A percentile compares a stretch with the other conserved stretches of the same genome.
phyloP scores from a whole-genome alignment of 306 rosid genomes.

The Alnus glutinosa region DNA sequence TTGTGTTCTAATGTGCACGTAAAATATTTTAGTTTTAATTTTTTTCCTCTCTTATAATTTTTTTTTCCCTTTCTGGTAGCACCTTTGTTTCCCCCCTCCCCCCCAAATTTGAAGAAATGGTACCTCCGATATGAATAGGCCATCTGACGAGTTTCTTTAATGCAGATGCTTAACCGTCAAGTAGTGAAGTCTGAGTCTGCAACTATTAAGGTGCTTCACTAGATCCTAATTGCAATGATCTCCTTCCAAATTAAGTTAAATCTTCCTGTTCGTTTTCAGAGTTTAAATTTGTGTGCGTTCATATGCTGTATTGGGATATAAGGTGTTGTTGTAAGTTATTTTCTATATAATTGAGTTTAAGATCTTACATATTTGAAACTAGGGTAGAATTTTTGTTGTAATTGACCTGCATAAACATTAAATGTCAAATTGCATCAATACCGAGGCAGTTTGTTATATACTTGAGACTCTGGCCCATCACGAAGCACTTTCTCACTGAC shows the following conservation, averaged over 20 bases:
- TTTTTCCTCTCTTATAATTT: background rate
- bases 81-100: background rate
- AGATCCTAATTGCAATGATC: conserved; percentile 8
- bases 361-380: background rate
- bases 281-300: background rate
- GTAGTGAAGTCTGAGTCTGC: conserved; percentile 96
- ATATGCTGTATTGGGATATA: conserved; percentile 7
- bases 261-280: background rate
- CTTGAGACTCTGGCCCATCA: background rate
- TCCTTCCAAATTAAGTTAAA: background rate
- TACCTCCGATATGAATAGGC: background rate
- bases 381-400: background rate
- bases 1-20: background rate
- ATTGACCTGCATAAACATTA: background rate
- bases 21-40: background rate
- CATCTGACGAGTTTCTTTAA: conserved; percentile 27
- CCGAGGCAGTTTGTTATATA: background rate
- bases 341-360: conserved; percentile 10
- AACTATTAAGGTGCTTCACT: conserved; percentile 69
- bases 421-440: background rate
- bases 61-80: background rate
- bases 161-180: conserved; percentile 89
- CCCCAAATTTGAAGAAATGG: background rate
- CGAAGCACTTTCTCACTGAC: background rate
- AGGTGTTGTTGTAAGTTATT: conserved; percentile 1